Percentiles rank a stretch among this genome's conserved stretches.
Evolutionary conservation across 1,284 basidiomycete genomes (phyloP).

Genomic region (Ceratobasidium sp.): DNA sequence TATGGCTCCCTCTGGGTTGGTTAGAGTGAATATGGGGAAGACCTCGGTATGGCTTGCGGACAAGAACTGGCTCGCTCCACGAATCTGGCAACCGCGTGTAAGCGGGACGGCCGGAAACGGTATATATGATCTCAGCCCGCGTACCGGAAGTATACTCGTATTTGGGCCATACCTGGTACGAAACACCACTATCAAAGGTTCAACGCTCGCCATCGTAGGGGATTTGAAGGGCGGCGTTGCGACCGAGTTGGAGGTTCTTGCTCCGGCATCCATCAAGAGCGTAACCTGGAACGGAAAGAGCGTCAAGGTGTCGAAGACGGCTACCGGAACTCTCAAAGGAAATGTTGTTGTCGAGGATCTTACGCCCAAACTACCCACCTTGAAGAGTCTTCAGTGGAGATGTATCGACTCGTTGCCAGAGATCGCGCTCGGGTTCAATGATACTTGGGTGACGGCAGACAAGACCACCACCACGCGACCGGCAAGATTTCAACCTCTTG

Average conservation of each 20-base stretch:
- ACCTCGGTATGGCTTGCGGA: slow-evolving; percentile 35
- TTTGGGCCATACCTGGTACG: slow-evolving; percentile 51
- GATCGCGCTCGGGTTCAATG: slow-evolving; percentile 58
- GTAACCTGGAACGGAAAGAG: slow-evolving; percentile 52
- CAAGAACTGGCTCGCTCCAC: slow-evolving; percentile 35
- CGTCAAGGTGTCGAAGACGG: slow-evolving; percentile 33
- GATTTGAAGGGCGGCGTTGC: slow-evolving; percentile 40
- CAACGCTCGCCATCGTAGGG: slow-evolving; percentile 40
- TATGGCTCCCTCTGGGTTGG: slow-evolving; percentile 55
- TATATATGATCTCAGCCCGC: slow-evolving; percentile 36
- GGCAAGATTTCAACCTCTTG: slow-evolving; percentile 57
- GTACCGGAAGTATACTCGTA: slow-evolving; percentile 47
- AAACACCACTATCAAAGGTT: slow-evolving; percentile 42
- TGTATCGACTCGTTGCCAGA: slow-evolving; percentile 65
- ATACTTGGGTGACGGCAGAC: slow-evolving; percentile 61
- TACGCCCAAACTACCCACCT: slow-evolving; percentile 55
- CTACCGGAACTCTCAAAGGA: slow-evolving; percentile 37
- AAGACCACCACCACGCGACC: slow-evolving; percentile 63
- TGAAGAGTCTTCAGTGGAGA: slow-evolving; percentile 60
- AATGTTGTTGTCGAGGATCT: slow-evolving; percentile 50
- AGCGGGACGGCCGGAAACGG: slow-evolving; percentile 11
- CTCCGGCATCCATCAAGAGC: slow-evolving; percentile 38
- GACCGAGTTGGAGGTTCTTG: slow-evolving; percentile 47
- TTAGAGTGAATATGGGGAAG: slow-evolving; percentile 54
- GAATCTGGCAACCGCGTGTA: slow-evolving; percentile 34